Evolutionary conservation across 345 rosid genomes (phyloP).

Genomic region (Diplotaxis tenuifolia): DNA sequence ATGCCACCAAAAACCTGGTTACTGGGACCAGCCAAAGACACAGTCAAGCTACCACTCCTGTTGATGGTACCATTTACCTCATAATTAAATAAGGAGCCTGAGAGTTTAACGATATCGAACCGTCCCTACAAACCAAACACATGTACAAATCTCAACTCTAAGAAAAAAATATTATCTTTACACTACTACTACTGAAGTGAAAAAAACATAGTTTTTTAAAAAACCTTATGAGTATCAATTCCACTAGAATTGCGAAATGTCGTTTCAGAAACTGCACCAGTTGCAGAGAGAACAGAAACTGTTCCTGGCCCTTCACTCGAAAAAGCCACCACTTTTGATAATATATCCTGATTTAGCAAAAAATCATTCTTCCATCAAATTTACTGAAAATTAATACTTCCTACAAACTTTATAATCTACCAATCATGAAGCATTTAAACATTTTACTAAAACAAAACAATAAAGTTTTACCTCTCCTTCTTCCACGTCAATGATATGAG

Average conservation of each 20-base stretch:
- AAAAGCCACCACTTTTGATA: constrained; percentile 64
- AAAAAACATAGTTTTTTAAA: background rate
- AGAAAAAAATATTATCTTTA: background rate
- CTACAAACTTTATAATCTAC: background rate
- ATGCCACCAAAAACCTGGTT: constrained; percentile 79
- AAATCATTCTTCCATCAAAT: background rate
- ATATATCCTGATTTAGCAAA: constrained; percentile 58
- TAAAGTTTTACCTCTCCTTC: constrained; percentile 32
- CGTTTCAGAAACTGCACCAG: constrained; percentile 72
- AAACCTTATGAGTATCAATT: constrained; percentile 71
- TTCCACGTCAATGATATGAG: constrained; percentile 34
- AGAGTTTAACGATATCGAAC: constrained; percentile 73
- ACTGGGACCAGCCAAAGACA: constrained; percentile 73
- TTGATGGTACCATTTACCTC: constrained; percentile 50
- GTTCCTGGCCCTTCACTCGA: constrained; percentile 81
- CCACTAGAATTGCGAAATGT: constrained; percentile 67
- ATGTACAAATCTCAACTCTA: constrained; percentile 16
- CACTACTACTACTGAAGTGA: background rate
- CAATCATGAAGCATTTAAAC: background rate
- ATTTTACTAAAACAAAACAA: background rate
- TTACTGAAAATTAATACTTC: background rate
- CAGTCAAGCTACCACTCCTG: constrained; percentile 57
- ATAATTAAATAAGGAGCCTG: constrained; percentile 64
- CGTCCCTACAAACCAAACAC: constrained; percentile 53
- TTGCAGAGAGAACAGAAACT: constrained; percentile 82